These are phyloP conservation scores for Raphanus sativus DNA, from an alignment of 345 rosid genomes.

Conservation along the genomic window DNA sequence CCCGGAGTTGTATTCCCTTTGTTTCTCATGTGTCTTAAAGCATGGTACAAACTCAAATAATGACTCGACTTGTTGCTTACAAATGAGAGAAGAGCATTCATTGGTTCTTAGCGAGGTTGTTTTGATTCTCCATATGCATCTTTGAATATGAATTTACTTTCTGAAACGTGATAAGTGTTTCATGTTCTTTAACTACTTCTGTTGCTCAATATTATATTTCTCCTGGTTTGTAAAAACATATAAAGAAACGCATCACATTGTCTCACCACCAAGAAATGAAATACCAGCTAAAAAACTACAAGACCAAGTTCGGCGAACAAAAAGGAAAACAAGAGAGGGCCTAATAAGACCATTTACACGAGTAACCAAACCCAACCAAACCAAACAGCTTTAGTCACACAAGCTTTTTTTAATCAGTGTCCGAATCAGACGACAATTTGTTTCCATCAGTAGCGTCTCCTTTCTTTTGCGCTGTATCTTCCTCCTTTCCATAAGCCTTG, in stretches of 20 bases:
- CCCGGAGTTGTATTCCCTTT: too few relatives aligned
- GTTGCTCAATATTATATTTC: too few relatives aligned
- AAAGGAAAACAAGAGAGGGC: neutral
- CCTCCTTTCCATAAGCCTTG: slow-evolving; percentile 50
- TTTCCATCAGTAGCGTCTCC: slow-evolving; percentile 21
- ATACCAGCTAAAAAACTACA: neutral
- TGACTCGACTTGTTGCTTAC: too few relatives aligned
- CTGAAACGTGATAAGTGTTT: too few relatives aligned
- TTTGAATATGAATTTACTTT: too few relatives aligned
- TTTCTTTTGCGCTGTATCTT: slow-evolving; percentile 36
- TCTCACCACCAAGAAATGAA: neutral
- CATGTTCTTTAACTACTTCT: too few relatives aligned
- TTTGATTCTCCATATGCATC: too few relatives aligned
- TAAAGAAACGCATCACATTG: neutral
- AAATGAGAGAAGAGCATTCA: too few relatives aligned
- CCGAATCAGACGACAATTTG: slow-evolving; percentile 47
- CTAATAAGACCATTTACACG: slow-evolving; percentile 33
- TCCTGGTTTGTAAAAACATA: too few relatives aligned
- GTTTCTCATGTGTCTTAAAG: too few relatives aligned
- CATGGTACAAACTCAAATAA: too few relatives aligned
- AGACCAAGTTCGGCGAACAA: neutral
- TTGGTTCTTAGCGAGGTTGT: too few relatives aligned
- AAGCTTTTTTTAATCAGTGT: slow-evolving; percentile 41
- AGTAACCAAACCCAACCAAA: slow-evolving; percentile 1
- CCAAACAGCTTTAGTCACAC: neutral